These are phyloP conservation scores for Nitzschia putrida DNA, from an alignment of 108 stramenopile species.

Conservation along the genomic window DNA sequence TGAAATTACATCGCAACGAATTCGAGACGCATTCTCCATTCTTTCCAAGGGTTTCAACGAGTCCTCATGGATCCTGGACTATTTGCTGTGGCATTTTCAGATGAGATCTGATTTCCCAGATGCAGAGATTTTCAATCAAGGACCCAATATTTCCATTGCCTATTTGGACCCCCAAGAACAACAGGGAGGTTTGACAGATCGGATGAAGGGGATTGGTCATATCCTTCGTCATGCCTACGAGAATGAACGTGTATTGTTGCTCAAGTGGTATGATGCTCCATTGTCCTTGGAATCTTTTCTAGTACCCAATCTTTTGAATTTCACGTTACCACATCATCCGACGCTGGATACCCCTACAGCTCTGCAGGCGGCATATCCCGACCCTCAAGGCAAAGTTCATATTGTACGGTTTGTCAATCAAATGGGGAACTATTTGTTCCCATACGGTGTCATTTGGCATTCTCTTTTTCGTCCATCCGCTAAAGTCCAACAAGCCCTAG, in stretches of 20 bases:
- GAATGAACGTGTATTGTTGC: background rate
- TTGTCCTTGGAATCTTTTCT: constrained; percentile 11
- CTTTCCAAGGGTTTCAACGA: background rate
- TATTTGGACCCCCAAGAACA: constrained; percentile 1
- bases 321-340: constrained; percentile 7
- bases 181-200: constrained; percentile 12
- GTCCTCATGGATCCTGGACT: constrained; percentile 2
- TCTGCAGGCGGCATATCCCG: background rate
- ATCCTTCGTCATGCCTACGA: background rate
- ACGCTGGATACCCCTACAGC: background rate
- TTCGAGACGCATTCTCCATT: too few relatives aligned
- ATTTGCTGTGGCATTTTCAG: constrained; percentile 11
- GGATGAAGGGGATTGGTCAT: constrained; percentile 4
- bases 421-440: constrained; percentile 11
- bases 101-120: constrained; percentile 5
- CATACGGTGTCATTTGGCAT: constrained; percentile 15
- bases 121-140: background rate
- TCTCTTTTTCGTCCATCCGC: constrained; percentile 10
- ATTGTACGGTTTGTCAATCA: background rate
- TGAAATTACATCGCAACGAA: too few relatives aligned
- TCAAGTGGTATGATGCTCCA: constrained; percentile 22
- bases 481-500: background rate
- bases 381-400: background rate
- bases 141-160: constrained; percentile 10
- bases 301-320: constrained; percentile 16